Base-by-base conservation (phyloP, 768 basidiomycete species). In the Lactifluus hygrophoroides region DNA sequence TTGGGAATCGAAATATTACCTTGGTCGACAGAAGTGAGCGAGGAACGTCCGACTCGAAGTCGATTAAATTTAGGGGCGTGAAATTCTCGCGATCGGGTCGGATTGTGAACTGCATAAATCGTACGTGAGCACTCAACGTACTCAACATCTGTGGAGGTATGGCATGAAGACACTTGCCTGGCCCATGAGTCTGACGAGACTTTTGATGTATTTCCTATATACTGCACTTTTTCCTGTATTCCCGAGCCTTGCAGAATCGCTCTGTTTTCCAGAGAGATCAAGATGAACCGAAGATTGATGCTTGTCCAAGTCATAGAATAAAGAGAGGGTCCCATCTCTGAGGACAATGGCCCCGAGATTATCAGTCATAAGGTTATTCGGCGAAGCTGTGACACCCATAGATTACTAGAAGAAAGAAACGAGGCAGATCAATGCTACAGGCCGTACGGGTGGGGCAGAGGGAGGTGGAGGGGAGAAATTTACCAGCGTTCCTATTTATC, bases 201-300 rank as follows among this genome's bases (percentile, higher is more conserved):
- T n/a, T n/a, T n/a, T 91, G 16, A 87, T 82, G 76, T 94, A 96
- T 74, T 90, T 92, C 66, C 94, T 81, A 70, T 94, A 94, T 17
- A 94, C 76, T 0, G 91, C 90, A 65, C 90, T 93, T 72, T 94
- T 88, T 8, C 80, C 77, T 13, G 86, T 78, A 66, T 89, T 85
- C 53, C 94, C 76, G 3, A 94, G 90, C 51, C 85, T 78, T 14
- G 84, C 85, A 27, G 87, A 86, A 69, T 96, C 94, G 65, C 90
- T 91, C 77, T 97, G 94, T 51, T 91, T 76, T 7, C 94, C 93
- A 1, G 96, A 80, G 9, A 95, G 78, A 64, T 96, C 88, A n/a
- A 94, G 94, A 67, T 96, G 94, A 0, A 94, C 92, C 43, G 94
- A 81, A 2, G 87, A 85, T 64, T 88, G 87, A 3, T 87, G 88